Evolutionary conservation across 2,329 filamentous ascomycete genomes (phyloP).

Genomic region (Pseudogymnoascus sp.): DNA sequence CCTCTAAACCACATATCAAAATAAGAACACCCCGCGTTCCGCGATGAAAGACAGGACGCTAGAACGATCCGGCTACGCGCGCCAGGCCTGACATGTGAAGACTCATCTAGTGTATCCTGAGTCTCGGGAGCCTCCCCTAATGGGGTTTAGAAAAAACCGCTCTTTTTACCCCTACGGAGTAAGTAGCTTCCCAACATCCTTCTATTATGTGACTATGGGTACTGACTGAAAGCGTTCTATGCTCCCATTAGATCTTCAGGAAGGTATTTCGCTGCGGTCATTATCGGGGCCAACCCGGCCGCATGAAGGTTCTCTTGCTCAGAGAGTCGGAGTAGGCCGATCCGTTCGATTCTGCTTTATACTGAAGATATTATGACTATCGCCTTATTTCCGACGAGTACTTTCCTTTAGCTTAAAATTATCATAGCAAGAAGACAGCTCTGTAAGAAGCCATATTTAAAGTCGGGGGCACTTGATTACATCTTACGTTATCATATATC

Average conservation of each 20-base stretch:
- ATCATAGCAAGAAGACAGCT: neutral
- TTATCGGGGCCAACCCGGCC: neutral
- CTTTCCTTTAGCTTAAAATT: neutral
- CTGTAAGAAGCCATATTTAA: neutral
- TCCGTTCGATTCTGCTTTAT: neutral
- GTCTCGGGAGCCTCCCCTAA: no score
- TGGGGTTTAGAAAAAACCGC: neutral
- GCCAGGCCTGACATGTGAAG: neutral
- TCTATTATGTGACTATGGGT: neutral
- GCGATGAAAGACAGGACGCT: neutral
- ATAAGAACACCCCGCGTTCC: neutral
- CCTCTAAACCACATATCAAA: no score
- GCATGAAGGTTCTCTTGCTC: neutral
- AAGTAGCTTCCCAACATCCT: neutral
- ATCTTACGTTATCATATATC: neutral
- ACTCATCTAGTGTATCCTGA: neutral
- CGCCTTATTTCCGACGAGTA: neutral
- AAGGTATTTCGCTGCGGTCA: neutral
- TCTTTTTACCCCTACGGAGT: neutral
- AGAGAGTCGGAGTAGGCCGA: neutral
- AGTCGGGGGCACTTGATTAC: neutral
- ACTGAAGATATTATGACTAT: neutral
- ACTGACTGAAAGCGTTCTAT: neutral
- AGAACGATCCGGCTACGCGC: neutral
- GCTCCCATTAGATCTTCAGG: neutral